phyloP scores from a whole-genome alignment of 192 early-diverging fungal genomes.

The Linnemannia hyalina region DNA sequence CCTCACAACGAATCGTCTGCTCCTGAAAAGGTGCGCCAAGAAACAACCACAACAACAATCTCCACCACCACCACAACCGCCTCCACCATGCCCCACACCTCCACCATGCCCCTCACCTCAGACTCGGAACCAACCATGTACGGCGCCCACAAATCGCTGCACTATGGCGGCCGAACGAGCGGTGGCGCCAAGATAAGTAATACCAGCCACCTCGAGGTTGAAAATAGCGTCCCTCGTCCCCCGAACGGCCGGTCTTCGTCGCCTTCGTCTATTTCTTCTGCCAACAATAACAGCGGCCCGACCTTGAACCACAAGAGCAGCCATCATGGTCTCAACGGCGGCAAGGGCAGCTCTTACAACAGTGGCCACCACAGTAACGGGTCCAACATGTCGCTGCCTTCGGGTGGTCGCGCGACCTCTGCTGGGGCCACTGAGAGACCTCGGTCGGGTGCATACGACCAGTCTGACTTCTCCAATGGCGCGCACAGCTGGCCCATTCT shows the following conservation, averaged over 20 bases:
- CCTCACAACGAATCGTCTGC: constrained; percentile 15
- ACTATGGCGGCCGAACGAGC: constrained; percentile 16
- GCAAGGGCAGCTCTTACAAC: constrained; percentile 2
- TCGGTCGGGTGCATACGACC: constrained; percentile 44
- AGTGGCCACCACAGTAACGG: constrained; percentile 16
- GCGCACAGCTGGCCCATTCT: constrained; percentile 72
- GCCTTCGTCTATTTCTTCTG: constrained; percentile 39
- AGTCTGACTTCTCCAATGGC: constrained; percentile 50
- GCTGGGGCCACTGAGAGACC: constrained; percentile 2
- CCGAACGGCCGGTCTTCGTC: constrained; percentile 32
- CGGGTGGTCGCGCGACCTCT: not conserved
- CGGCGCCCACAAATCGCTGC: constrained; percentile 20
- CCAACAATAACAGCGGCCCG: constrained; percentile 3
- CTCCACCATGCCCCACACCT: constrained; percentile 39
- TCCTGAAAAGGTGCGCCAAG: constrained; percentile 50
- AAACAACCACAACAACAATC: constrained; percentile 50
- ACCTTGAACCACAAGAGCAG: constrained; percentile 14
- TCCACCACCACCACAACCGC: constrained; percentile 48
- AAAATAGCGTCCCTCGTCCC: constrained; percentile 4
- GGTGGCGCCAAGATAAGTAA: constrained; percentile 25
- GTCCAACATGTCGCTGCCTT: constrained; percentile 25
- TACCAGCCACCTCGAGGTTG: constrained; percentile 30
- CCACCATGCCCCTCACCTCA: constrained; percentile 44
- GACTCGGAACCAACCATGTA: constrained; percentile 48
- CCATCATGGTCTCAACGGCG: constrained; percentile 5